These are phyloP conservation scores for Flaveria floridana DNA, from an alignment of 140 eudicot species.

Conservation along the genomic window DNA sequence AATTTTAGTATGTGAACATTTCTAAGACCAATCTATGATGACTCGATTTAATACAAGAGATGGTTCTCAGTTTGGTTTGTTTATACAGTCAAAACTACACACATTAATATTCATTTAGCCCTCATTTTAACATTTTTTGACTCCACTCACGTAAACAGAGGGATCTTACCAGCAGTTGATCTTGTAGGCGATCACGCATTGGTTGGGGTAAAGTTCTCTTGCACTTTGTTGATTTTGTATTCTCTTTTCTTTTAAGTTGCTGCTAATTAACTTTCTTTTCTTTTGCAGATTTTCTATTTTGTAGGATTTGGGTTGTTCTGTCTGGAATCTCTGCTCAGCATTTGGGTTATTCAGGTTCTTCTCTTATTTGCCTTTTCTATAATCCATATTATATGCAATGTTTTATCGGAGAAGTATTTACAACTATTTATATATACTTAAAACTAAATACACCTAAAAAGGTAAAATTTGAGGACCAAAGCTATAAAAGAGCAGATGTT, in stretches of 20 bases:
- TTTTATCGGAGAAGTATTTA: neutral
- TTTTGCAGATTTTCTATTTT: conserved; percentile 76
- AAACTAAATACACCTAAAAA: neutral
- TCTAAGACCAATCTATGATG: neutral
- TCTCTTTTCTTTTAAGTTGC: neutral
- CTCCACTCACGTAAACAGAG: conserved; percentile 48
- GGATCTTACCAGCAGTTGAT: conserved; percentile 84
- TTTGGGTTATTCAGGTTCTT: conserved; percentile 93
- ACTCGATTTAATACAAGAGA: neutral
- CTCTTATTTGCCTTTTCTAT: neutral
- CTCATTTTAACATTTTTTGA: conserved; percentile 6
- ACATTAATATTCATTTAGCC: neutral
- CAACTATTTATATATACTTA: neutral
- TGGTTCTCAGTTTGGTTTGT: neutral
- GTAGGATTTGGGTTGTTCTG: conserved; percentile 91
- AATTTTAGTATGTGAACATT: neutral
- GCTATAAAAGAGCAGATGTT: neutral
- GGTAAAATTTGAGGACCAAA: neutral
- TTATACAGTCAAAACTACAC: neutral
- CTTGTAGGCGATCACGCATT: conserved; percentile 57
- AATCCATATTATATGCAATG: neutral
- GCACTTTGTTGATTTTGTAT: neutral
- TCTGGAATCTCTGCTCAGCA: conserved; percentile 77
- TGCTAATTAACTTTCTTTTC: conserved; percentile 9
- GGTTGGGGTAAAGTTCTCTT: conserved; percentile 75